Percentiles rank a stretch among this genome's conserved stretches.
These are phyloP conservation scores for Talaromyces pinophilus DNA, from an alignment of 2,329 filamentous ascomycete species.

Conservation along the genomic window DNA sequence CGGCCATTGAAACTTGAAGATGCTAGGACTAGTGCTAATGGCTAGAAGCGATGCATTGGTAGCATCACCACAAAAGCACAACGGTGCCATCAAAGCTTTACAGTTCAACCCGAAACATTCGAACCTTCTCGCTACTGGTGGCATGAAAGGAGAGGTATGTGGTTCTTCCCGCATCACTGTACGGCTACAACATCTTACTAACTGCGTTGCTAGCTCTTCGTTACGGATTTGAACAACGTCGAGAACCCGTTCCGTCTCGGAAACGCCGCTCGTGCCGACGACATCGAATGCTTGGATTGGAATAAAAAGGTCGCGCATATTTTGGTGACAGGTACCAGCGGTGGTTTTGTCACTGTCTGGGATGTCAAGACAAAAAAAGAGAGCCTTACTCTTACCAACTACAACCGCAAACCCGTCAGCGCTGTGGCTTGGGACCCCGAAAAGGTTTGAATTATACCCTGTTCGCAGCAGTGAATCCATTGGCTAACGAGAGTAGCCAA, in stretches of 20 bases:
- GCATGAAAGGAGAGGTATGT: constrained; percentile 78
- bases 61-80: constrained; percentile 85
- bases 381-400: constrained; percentile 87
- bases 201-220: constrained; percentile 62
- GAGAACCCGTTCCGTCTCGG: constrained; percentile 85
- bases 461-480: constrained; percentile 14
- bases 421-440: constrained; percentile 97
- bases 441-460: constrained; percentile 55
- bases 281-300: constrained; percentile 96
- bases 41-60: constrained; percentile 69
- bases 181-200: not conserved
- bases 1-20: not conserved
- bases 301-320: constrained; percentile 98
- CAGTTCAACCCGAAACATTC: constrained; percentile 95
- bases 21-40: constrained; percentile 20
- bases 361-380: constrained; percentile 98
- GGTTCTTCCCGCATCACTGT: not conserved
- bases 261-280: constrained; percentile 85
- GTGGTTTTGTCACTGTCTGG: constrained; percentile 97
- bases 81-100: constrained; percentile 85
- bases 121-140: constrained; percentile 87
- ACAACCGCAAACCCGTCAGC: constrained; percentile 87
- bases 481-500: constrained; percentile 55
- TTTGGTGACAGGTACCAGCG: constrained; percentile 86
- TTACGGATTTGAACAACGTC: constrained; percentile 91